Conservation (phyloP, 2,329 filamentous ascomycete genomes). For the Peltaster fructicola region DNA sequence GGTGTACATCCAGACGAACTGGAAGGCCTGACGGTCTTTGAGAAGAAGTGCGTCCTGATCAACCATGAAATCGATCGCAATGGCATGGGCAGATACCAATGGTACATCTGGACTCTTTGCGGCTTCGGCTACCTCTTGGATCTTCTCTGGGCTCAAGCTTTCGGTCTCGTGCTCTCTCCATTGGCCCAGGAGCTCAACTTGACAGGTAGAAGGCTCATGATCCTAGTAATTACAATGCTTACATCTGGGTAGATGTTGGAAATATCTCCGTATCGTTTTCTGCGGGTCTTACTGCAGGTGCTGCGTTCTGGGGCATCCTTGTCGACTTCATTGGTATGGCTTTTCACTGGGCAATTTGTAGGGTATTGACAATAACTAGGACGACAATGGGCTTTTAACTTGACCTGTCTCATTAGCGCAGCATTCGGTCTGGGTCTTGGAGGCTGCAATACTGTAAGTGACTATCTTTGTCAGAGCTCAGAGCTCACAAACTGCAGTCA, state of each 20-base stretch:
- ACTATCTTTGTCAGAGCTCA: no score
- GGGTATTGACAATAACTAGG: slow-evolving; percentile 14
- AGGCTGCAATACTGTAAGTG: slow-evolving; percentile 31
- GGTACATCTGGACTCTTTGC: slow-evolving; percentile 32
- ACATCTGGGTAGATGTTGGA: slow-evolving; percentile 20
- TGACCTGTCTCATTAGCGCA: slow-evolving; percentile 37
- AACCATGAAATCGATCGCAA: slow-evolving; percentile 33
- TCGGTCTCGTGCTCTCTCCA: slow-evolving; percentile 36
- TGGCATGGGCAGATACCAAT: slow-evolving; percentile 37
- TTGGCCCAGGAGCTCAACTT: slow-evolving; percentile 41
- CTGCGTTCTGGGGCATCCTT: slow-evolving; percentile 38
- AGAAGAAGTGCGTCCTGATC: slow-evolving; percentile 27
- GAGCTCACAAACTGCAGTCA: no score
- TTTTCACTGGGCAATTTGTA: not conserved
- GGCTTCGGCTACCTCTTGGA: slow-evolving; percentile 40
- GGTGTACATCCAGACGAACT: slow-evolving; percentile 7
- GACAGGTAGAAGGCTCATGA: slow-evolving; percentile 7
- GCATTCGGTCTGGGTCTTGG: slow-evolving; percentile 37
- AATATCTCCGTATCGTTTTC: slow-evolving; percentile 39
- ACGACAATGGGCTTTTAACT: slow-evolving; percentile 39
- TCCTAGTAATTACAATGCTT: not conserved
- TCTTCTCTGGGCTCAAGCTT: slow-evolving; percentile 40
- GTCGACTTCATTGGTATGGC: slow-evolving; percentile 36
- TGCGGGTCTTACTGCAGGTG: slow-evolving; percentile 36
- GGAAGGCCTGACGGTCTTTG: slow-evolving; percentile 20